Percentiles rank a stretch among this genome's conserved stretches.
These are phyloP conservation scores for Fusarium guadeloupense DNA, from an alignment of 2,329 filamentous ascomycete genomes.

Conservation along the genomic window DNA sequence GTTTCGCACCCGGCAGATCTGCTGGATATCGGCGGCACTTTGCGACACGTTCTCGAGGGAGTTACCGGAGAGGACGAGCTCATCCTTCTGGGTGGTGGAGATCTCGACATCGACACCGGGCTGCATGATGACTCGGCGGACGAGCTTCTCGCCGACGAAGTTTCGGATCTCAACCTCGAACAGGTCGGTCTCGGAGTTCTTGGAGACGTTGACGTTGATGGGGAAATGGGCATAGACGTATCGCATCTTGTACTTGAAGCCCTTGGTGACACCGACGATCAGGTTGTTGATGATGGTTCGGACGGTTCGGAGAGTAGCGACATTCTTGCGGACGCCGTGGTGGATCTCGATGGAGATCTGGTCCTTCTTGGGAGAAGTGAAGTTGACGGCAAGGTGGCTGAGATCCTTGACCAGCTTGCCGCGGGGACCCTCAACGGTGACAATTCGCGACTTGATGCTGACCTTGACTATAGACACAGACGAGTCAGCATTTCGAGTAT, in stretches of 20 bases:
- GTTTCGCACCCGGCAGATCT: conserved; percentile 99
- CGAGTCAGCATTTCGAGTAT: conserved; percentile 44
- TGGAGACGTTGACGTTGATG: conserved; percentile 99
- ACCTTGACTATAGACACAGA: conserved; percentile 80
- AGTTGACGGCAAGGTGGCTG: conserved; percentile 95
- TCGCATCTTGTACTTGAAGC: conserved; percentile 99
- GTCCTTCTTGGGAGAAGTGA: conserved; percentile 86
- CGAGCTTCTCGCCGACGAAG: conserved; percentile 99
- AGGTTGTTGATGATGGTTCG: conserved; percentile 98
- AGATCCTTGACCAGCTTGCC: conserved; percentile 98
- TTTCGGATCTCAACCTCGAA: conserved; percentile 98
- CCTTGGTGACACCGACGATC: conserved; percentile 97
- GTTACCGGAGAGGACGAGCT: conserved; percentile 93
- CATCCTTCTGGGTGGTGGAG: conserved; percentile 95
- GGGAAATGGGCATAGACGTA: conserved; percentile 99
- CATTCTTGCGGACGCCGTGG: conserved; percentile 97
- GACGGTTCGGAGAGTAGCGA: conserved; percentile 97
- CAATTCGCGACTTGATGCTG: conserved; percentile 93
- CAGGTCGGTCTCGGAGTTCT: conserved; percentile 89
- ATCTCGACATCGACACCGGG: conserved; percentile 88
- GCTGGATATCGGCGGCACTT: conserved; percentile 98
- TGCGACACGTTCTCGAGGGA: conserved; percentile 97
- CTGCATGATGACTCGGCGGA: conserved; percentile 90
- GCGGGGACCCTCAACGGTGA: conserved; percentile 97
- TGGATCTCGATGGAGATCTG: conserved; percentile 97